Percentiles rank a stretch among this genome's conserved stretches.
Evolutionary conservation across 2,329 filamentous ascomycete genomes (phyloP).

Genomic region (Nemania abortiva): DNA sequence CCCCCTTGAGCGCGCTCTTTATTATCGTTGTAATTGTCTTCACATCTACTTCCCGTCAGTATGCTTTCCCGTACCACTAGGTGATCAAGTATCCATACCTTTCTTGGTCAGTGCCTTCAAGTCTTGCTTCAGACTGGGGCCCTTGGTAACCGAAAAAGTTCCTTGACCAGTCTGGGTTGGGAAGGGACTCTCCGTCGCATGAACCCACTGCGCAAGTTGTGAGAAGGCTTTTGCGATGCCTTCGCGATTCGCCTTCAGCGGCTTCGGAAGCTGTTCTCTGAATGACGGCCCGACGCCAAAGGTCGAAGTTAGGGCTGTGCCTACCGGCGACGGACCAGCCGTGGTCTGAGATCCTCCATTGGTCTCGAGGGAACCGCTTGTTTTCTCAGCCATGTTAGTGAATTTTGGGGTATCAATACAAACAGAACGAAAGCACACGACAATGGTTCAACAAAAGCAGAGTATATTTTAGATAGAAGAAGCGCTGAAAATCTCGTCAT

Average conservation of each 20-base stretch:
- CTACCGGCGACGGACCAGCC: conserved; percentile 35
- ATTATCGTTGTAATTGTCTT: conserved; percentile 72
- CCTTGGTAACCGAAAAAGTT: conserved; percentile 64
- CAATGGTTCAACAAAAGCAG: conserved; percentile 4
- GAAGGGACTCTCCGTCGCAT: conserved; percentile 70
- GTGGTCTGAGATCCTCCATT: conserved; percentile 32
- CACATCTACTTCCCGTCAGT: conserved; percentile 61
- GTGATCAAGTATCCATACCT: conserved; percentile 54
- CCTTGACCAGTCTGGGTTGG: conserved; percentile 73
- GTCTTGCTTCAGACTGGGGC: conserved; percentile 67
- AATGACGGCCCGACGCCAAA: conserved; percentile 38
- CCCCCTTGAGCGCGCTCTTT: conserved; percentile 71
- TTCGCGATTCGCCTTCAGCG: conserved; percentile 49
- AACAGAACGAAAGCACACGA: conserved; percentile 9
- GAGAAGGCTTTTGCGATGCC: conserved; percentile 53
- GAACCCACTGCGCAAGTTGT: conserved; percentile 53
- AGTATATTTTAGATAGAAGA: not conserved
- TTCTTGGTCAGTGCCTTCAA: conserved; percentile 65
- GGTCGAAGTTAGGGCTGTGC: conserved; percentile 30
- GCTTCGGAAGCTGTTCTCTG: conserved; percentile 40
- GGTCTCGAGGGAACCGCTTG: conserved; percentile 29
- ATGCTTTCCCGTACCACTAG: not conserved
- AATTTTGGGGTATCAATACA: conserved; percentile 34
- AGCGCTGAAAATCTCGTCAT: not conserved
- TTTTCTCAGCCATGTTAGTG: conserved; percentile 38